Evolutionary conservation across 2,329 filamentous ascomycete species (phyloP).

Genomic region (Sodiomyces alkalinus): DNA sequence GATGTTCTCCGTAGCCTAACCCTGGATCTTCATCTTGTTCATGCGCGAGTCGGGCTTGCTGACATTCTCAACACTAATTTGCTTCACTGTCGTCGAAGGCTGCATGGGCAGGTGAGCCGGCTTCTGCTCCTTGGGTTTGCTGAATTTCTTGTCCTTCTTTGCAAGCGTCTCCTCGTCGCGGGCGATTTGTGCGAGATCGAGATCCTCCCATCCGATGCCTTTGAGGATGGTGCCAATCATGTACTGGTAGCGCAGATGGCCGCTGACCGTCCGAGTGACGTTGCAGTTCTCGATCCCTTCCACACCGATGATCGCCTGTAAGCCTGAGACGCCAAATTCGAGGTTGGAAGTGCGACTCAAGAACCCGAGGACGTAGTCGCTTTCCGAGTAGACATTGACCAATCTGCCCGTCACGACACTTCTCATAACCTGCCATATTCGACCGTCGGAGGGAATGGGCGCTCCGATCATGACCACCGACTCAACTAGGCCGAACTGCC

Average conservation of each 20-base stretch:
- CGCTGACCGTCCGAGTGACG: conserved; percentile 47
- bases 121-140: conserved; percentile 15
- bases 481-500: conserved; percentile 75
- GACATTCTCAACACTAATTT: conserved; percentile 12
- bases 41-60: conserved; percentile 11
- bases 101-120: conserved; percentile 5
- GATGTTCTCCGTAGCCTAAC: conserved; percentile 8
- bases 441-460: conserved; percentile 56
- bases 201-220: conserved; percentile 53
- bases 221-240: conserved; percentile 51
- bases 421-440: conserved; percentile 63
- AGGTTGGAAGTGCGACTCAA: conserved; percentile 72
- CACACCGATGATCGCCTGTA: conserved; percentile 59
- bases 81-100: conserved; percentile 5
- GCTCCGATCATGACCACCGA: conserved; percentile 74
- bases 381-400: conserved; percentile 80
- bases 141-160: conserved; percentile 20
- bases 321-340: conserved; percentile 69
- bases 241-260: conserved; percentile 56
- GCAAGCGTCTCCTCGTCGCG: conserved; percentile 16
- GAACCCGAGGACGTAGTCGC: conserved; percentile 80
- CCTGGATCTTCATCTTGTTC: conserved; percentile 11
- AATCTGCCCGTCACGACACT: conserved; percentile 68
- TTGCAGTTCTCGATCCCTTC: conserved; percentile 52
- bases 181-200: conserved; percentile 27